Conservation (phyloP, 1,139 yeast genomes). For the Pichia cactophila region DNA sequence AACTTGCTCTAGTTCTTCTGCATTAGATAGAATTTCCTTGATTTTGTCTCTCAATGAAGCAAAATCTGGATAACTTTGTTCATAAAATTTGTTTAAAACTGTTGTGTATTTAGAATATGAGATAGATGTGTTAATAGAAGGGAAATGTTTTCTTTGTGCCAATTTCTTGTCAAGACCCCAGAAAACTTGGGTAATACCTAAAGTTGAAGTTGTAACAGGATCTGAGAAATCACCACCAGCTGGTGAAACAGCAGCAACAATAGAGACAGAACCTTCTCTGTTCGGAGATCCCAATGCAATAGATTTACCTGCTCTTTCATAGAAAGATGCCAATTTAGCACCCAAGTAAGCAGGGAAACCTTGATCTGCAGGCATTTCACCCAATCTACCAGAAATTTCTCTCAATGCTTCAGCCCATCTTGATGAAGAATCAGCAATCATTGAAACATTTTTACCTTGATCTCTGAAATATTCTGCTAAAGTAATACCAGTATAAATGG, state of each 20-base stretch:
- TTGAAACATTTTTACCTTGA: slow-evolving; percentile 97
- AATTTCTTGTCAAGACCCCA: slow-evolving; percentile 99
- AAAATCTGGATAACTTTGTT: slow-evolving; percentile 81
- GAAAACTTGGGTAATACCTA: slow-evolving; percentile 98
- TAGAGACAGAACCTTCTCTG: slow-evolving; percentile 93
- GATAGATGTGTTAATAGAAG: slow-evolving; percentile 91
- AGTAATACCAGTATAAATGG: slow-evolving; percentile 97
- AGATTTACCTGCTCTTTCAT: slow-evolving; percentile 99
- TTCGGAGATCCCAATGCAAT: slow-evolving; percentile 93
- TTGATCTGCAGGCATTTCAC: slow-evolving; percentile 99
- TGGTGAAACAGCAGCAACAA: slow-evolving; percentile 99
- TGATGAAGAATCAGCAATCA: slow-evolving; percentile 99
- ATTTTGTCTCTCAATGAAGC: slow-evolving; percentile 84
- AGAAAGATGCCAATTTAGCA: slow-evolving; percentile 96
- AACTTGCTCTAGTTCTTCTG: slow-evolving; percentile 97
- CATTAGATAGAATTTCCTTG: slow-evolving; percentile 88
- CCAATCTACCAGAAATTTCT: slow-evolving; percentile 99
- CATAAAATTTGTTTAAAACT: slow-evolving; percentile 81
- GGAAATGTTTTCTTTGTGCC: slow-evolving; percentile 99
- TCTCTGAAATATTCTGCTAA: slow-evolving; percentile 98
- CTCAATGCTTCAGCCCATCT: slow-evolving; percentile 99
- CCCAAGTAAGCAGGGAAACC: slow-evolving; percentile 99
- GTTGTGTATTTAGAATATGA: slow-evolving; percentile 95
- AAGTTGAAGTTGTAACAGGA: slow-evolving; percentile 96
- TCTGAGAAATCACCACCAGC: slow-evolving; percentile 99